A percentile compares a stretch with the other conserved stretches of the same genome.
Evolutionary conservation across 2,329 filamentous ascomycete species (phyloP).

Genomic region (Botryotinia globosa): DNA sequence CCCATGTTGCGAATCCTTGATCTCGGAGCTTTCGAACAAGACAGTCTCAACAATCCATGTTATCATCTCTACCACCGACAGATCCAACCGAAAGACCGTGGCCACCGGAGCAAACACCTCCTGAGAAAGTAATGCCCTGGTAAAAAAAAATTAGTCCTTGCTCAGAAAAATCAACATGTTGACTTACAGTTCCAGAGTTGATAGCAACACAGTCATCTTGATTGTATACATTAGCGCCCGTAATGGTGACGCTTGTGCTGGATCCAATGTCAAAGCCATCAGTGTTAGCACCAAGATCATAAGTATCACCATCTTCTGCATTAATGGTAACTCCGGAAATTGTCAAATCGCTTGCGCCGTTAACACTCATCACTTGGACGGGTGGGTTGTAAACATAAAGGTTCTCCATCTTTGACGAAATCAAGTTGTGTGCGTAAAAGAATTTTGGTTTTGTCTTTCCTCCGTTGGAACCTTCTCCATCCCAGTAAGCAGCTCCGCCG

Average conservation of each 20-base stretch:
- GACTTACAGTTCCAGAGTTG: slow-evolving; percentile 49
- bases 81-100: slow-evolving; percentile 55
- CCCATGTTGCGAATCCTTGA: slow-evolving; percentile 52
- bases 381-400: slow-evolving; percentile 53
- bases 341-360: slow-evolving; percentile 43
- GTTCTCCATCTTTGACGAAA: slow-evolving; percentile 46
- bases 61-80: slow-evolving; percentile 54
- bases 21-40: slow-evolving; percentile 46
- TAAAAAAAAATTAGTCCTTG: slow-evolving; percentile 35
- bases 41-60: slow-evolving; percentile 53
- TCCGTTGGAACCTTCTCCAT: slow-evolving; percentile 55
- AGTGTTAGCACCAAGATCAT: slow-evolving; percentile 47
- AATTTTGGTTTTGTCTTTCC: slow-evolving; percentile 62
- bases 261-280: slow-evolving; percentile 51
- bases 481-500: slow-evolving; percentile 58
- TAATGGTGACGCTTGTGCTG: slow-evolving; percentile 48
- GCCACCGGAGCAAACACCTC: slow-evolving; percentile 32
- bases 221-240: slow-evolving; percentile 50
- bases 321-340: slow-evolving; percentile 54
- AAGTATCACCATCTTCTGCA: slow-evolving; percentile 51
- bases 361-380: slow-evolving; percentile 44
- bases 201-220: slow-evolving; percentile 59
- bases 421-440: slow-evolving; percentile 53
- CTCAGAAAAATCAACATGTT: slow-evolving; percentile 38
- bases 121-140: slow-evolving; percentile 38